phyloP scores from a whole-genome alignment of 177 flowering plant genomes.

The Vitis hybrid region DNA sequence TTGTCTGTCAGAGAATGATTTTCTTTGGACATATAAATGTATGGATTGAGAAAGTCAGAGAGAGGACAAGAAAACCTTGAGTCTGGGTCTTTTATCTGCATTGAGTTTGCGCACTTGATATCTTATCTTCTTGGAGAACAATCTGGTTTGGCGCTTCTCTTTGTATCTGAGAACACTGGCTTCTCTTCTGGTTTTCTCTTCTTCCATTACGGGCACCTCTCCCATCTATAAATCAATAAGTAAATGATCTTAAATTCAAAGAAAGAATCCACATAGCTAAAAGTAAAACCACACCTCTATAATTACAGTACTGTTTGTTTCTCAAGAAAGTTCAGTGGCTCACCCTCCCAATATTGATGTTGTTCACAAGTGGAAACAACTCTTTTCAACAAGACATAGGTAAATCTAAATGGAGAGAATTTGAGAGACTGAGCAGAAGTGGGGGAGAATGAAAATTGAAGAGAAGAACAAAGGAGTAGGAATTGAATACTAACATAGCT shows the following conservation, averaged over 20 bases:
- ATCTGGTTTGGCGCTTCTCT: slow-evolving; percentile 54
- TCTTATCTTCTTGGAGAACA: slow-evolving; percentile 72
- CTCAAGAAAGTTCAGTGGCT: neutral
- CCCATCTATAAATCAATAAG: slow-evolving; percentile 29
- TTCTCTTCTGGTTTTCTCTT: slow-evolving; percentile 53
- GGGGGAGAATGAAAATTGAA: neutral
- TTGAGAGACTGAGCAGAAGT: neutral
- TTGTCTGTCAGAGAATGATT: too few species aligned
- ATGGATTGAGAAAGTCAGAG: neutral
- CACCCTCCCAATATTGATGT: neutral
- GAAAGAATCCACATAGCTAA: neutral
- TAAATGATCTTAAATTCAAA: neutral
- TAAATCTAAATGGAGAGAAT: neutral
- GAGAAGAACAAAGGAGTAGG: neutral
- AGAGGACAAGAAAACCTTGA: slow-evolving; percentile 37
- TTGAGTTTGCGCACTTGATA: slow-evolving; percentile 70
- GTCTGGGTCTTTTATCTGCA: slow-evolving; percentile 67
- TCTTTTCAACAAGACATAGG: too few species aligned
- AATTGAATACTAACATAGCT: slow-evolving; percentile 28
- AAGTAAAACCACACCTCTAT: too few species aligned
- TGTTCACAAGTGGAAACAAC: too few species aligned
- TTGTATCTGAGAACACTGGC: slow-evolving; percentile 62
- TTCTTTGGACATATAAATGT: neutral
- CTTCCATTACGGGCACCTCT: slow-evolving; percentile 54
- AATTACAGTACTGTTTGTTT: neutral